Evolutionary conservation across 441 rosid species (phyloP).

Genomic region (Lepidium campestre): DNA sequence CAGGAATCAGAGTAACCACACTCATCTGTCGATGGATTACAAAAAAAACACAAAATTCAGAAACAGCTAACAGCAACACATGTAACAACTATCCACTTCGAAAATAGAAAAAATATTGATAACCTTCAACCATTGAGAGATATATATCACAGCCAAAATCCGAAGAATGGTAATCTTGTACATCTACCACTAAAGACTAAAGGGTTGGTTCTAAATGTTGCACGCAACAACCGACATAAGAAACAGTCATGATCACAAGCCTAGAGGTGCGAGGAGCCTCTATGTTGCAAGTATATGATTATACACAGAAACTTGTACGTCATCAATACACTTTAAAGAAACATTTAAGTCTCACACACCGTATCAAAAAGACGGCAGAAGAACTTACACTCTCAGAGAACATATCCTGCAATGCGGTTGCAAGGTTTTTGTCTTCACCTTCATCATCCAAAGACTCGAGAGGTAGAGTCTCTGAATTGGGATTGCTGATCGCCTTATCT

Average conservation of each 20-base stretch:
- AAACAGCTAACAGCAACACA: not conserved
- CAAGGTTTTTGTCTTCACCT: constrained; percentile 35
- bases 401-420: constrained; percentile 28
- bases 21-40: constrained; percentile 23
- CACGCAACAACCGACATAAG: not conserved
- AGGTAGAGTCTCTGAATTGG: constrained; percentile 18
- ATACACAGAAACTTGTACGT: not conserved
- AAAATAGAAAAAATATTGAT: not conserved
- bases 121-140: not conserved
- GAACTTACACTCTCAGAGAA: constrained; percentile 43
- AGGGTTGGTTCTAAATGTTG: not conserved
- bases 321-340: not conserved
- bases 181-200: not conserved
- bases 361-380: not conserved
- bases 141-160: not conserved
- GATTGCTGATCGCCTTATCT: constrained; percentile 17
- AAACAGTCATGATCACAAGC: not conserved
- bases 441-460: constrained; percentile 19
- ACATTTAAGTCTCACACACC: not conserved
- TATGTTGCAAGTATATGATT: not conserved
- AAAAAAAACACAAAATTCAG: not conserved
- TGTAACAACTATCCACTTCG: not conserved
- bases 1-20: constrained; percentile 46
- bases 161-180: not conserved
- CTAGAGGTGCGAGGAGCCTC: not conserved